Conservation (phyloP, 164 flowering plant genomes). For the Piper longum region DNA sequence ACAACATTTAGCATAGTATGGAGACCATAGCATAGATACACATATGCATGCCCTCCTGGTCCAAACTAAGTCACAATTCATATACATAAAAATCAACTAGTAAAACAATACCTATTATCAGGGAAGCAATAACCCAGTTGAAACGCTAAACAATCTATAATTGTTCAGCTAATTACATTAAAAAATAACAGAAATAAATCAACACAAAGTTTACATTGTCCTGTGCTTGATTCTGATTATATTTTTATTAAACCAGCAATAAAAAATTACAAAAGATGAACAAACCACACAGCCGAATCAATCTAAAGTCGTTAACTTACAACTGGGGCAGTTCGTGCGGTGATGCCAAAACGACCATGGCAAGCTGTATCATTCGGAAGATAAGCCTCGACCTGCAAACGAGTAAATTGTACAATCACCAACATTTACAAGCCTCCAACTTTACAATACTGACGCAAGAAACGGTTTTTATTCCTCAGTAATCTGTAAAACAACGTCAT, state of each 20-base stretch:
- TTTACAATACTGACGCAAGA: too few relatives aligned
- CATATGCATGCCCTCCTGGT: conserved; percentile 92
- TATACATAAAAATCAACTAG: neutral
- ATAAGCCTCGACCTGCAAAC: conserved; percentile 82
- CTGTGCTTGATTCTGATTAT: too few relatives aligned
- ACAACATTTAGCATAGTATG: conserved; percentile 92
- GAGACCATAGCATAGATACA: conserved; percentile 91
- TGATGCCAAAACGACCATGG: conserved; percentile 84
- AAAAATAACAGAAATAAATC: too few relatives aligned
- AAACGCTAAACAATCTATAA: too few relatives aligned
- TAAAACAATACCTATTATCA: neutral
- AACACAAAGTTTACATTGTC: too few relatives aligned
- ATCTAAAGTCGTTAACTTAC: conserved; percentile 29
- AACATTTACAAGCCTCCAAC: too few relatives aligned
- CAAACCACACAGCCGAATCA: neutral
- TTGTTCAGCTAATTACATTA: too few relatives aligned
- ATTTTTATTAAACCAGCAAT: too few relatives aligned
- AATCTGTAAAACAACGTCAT: conserved; percentile 81
- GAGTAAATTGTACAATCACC: too few relatives aligned
- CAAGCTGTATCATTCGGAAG: conserved; percentile 90
- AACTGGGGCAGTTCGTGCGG: conserved; percentile 87
- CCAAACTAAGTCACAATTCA: conserved; percentile 49
- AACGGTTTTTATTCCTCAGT: conserved; percentile 50
- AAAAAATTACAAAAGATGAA: neutral
- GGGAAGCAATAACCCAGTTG: neutral